Percentiles rank a stretch among this genome's conserved stretches.
These are phyloP conservation scores for Cryphonectria japonica DNA, from an alignment of 2,329 filamentous ascomycete genomes.

Conservation along the genomic window DNA sequence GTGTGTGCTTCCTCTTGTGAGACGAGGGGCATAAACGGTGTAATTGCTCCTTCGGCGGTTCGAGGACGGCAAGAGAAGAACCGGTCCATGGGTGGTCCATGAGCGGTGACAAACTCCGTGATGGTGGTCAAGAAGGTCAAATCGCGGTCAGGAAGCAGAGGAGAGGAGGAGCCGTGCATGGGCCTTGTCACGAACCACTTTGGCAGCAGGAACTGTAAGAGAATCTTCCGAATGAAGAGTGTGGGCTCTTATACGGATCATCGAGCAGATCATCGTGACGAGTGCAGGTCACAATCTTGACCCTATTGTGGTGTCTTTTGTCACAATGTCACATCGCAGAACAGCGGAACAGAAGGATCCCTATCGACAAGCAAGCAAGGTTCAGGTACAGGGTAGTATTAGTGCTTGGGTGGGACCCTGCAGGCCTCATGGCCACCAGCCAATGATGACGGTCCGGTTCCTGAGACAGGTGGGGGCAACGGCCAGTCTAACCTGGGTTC, in stretches of 20 bases:
- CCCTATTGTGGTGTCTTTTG: neutral
- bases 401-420: neutral
- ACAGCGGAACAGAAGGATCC: neutral
- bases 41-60: neutral
- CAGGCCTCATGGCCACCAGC: slow-evolving; percentile 2
- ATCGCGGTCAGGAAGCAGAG: neutral
- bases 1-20: neutral
- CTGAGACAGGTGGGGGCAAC: slow-evolving; percentile 10
- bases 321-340: neutral
- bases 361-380: neutral
- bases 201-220: neutral
- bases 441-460: slow-evolving; percentile 10
- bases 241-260: slow-evolving; percentile 2
- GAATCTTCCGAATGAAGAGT: neutral
- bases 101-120: neutral
- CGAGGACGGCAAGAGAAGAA: neutral
- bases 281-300: slow-evolving; percentile 9
- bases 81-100: neutral
- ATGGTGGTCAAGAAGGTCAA: neutral
- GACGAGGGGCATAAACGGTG: neutral
- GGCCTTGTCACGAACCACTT: neutral
- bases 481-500: neutral
- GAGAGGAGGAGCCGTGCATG: neutral
- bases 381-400: neutral
- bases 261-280: neutral